Conservation (phyloP, 2,329 filamentous ascomycete species). For the Colletotrichum brevisporum region DNA sequence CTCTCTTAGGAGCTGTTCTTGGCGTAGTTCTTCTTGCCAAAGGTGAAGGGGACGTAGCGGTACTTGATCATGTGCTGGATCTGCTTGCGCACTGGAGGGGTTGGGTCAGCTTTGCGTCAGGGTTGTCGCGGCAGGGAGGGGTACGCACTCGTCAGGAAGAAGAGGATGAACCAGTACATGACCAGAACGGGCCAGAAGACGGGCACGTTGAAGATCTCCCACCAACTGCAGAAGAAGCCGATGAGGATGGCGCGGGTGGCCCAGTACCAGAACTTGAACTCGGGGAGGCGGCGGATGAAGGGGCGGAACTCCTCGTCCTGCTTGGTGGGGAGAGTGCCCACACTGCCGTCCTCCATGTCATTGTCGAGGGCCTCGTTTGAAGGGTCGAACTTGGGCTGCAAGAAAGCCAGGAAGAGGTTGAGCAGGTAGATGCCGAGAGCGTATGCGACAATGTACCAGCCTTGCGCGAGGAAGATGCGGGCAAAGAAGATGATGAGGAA, state of each 20-base stretch:
- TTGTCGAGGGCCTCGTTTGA: slow-evolving; percentile 92
- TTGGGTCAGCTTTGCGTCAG: slow-evolving; percentile 32
- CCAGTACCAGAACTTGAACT: slow-evolving; percentile 99
- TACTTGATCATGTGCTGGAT: slow-evolving; percentile 99
- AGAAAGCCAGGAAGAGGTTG: slow-evolving; percentile 98
- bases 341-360: slow-evolving; percentile 94
- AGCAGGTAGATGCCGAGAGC: slow-evolving; percentile 98
- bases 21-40: slow-evolving; percentile 88
- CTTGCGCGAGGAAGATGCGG: slow-evolving; percentile 91
- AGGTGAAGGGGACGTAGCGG: slow-evolving; percentile 94
- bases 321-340: slow-evolving; percentile 89
- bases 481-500: slow-evolving; percentile 86
- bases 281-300: slow-evolving; percentile 94
- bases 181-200: slow-evolving; percentile 99
- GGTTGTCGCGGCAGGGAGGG: slow-evolving; percentile 4
- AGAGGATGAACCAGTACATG: slow-evolving; percentile 98
- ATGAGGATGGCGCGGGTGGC: slow-evolving; percentile 90
- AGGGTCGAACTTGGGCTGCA: slow-evolving; percentile 98
- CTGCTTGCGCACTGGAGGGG: slow-evolving; percentile 89
- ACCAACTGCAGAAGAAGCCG: slow-evolving; percentile 91
- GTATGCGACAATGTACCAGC: slow-evolving; percentile 99
- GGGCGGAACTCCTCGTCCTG: slow-evolving; percentile 98
- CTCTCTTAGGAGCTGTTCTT: slow-evolving; percentile 67
- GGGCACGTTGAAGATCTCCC: slow-evolving; percentile 93
- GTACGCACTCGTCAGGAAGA: slow-evolving; percentile 90